Evolutionary conservation across 306 rosid genomes (phyloP), one percentile per base, ranked within the genome.

Genomic region (Quercus parvula): DNA sequence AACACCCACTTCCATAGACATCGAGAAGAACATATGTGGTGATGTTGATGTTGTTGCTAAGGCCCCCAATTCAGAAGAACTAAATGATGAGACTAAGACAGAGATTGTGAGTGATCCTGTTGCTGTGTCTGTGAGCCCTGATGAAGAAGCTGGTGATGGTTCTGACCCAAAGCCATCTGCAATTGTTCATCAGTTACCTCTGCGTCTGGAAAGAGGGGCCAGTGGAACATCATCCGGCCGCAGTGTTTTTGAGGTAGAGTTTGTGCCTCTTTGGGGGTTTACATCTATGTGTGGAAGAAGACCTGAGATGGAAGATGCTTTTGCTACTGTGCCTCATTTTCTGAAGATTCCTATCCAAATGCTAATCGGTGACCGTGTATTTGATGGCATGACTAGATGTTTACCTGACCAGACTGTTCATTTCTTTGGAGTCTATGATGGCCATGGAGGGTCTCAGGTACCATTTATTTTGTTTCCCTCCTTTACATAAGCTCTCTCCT

Each of bases 401-500:
- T 80, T 86, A 71, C 70, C 81, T 81, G 82, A 81, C 77, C 98
- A 89, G 84, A 88, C 85, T n/a, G 52, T 79, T 73, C 93, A 93
- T 88, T 93, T 91, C 81, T 91, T 88, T 82, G 98, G 98, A 71
- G 98, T 93, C 55, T 93, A 91, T 75, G 98, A 93, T 77, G 98
- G 98, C 64, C 98, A 93, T 83, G 98, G 98, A 71, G 98, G 98
- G 56, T 88, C 84, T 78, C 98, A 93, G 97, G 98, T 90, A 80
- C 73, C 44, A 52, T 46, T 68, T 49, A 28, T 75, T 59, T 38
- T 76, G 22, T 61, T 59, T 12, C 31, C 18, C 46, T 55, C 64
- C 56, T 28, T 70, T 46, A 49, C 49, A 5, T 9, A 56, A 51
- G 54, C 74, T 41, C 59, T 56, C 13, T 79, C 70, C 35, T 31